A percentile compares a stretch with the other conserved stretches of the same genome.
These are phyloP conservation scores for Sutorius eximius DNA, from an alignment of 1,284 basidiomycete species.

Conservation along the genomic window DNA sequence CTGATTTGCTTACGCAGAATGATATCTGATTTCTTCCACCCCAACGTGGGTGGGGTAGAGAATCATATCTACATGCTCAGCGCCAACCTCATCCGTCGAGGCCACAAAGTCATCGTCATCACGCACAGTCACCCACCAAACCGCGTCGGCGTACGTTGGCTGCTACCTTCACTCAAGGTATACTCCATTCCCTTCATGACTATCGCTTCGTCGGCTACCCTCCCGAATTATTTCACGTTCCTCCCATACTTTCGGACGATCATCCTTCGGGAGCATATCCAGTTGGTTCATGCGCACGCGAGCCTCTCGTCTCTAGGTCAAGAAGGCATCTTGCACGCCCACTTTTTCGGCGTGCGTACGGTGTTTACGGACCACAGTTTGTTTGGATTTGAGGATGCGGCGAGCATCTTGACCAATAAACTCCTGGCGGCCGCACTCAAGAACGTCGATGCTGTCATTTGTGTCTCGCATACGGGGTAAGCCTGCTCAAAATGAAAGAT, in stretches of 20 bases:
- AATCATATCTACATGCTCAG: conserved; percentile 94
- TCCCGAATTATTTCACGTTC: conserved; percentile 93
- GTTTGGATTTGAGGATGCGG: conserved; percentile 95
- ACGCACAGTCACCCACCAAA: conserved; percentile 89
- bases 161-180: conserved; percentile 85
- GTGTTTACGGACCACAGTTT: conserved; percentile 98
- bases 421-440: conserved; percentile 83
- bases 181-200: conserved; percentile 91
- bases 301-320: conserved; percentile 88
- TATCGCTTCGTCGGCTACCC: conserved; percentile 86
- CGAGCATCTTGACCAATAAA: conserved; percentile 96
- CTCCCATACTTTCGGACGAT: conserved; percentile 91
- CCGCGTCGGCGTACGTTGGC: conserved; percentile 87
- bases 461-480: conserved; percentile 96
- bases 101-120: conserved; percentile 94
- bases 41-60: conserved; percentile 94
- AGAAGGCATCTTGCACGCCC: conserved; percentile 89
- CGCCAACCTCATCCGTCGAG: conserved; percentile 77
- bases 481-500: conserved; percentile 18
- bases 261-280: conserved; percentile 82
- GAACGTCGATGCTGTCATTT: conserved; percentile 93
- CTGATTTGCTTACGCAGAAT: conserved; percentile 54
- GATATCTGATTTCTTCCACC: conserved; percentile 97
- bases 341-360: conserved; percentile 79
- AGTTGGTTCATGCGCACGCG: conserved; percentile 91